A percentile compares a stretch with the other conserved stretches of the same genome.
These are phyloP conservation scores for Dalbergia oliveri DNA, from an alignment of 306 rosid species.

Conservation along the genomic window DNA sequence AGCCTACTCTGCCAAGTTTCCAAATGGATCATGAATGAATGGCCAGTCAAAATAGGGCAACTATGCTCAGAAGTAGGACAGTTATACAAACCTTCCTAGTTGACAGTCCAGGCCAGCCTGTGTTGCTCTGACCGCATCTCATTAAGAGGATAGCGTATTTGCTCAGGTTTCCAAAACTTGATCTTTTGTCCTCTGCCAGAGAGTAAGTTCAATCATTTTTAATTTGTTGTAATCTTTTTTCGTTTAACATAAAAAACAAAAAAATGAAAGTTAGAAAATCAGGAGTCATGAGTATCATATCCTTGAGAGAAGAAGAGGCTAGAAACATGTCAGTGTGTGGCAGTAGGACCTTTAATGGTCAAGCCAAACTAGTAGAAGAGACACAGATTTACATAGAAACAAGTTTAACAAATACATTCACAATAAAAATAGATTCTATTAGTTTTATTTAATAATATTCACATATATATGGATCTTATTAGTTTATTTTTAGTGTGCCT, in stretches of 20 bases:
- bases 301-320: neutral
- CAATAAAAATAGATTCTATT: no score
- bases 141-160: neutral
- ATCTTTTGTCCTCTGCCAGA: neutral
- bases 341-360: neutral
- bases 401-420: no score
- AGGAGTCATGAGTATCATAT: neutral
- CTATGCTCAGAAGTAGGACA: neutral
- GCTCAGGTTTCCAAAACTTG: slow-evolving; percentile 16
- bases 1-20: neutral
- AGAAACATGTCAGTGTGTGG: neutral
- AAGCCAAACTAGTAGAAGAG: neutral
- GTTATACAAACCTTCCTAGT: no score
- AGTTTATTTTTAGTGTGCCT: no score
- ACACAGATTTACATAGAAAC: no score
- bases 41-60: slow-evolving; percentile 27
- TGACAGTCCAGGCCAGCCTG: slow-evolving; percentile 8
- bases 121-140: neutral
- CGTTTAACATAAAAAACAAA: neutral
- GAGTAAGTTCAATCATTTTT: neutral
- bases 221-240: neutral
- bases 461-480: no score
- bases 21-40: slow-evolving; percentile 4
- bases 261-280: neutral
- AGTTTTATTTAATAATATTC: no score